Percentiles rank a stretch among this genome's conserved stretches.
These are phyloP conservation scores for Pseudognaphalium luteoalbum DNA, from an alignment of 129 eudicot species.

Conservation along the genomic window DNA sequence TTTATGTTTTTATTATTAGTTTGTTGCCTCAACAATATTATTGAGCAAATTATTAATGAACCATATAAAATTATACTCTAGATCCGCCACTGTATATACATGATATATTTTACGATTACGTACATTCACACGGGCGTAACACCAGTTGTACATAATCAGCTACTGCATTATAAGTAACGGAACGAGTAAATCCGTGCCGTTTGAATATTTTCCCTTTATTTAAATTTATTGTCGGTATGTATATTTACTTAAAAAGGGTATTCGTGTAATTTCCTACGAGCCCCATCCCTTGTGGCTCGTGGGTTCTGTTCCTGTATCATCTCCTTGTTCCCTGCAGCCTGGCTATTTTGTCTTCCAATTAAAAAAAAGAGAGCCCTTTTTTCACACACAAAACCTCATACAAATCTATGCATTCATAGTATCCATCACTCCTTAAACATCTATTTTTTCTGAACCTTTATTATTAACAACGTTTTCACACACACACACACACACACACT, in stretches of 20 bases:
- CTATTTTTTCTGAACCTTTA: neutral
- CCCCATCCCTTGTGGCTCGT: conserved; percentile 7
- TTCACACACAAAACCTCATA: neutral
- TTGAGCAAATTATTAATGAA: too few species aligned
- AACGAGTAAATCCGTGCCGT: too few species aligned
- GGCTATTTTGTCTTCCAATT: conserved; percentile 25
- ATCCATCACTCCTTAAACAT: conserved; percentile 16
- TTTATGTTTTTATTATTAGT: too few species aligned
- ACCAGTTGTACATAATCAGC: too few species aligned
- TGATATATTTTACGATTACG: too few species aligned
- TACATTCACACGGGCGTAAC: too few species aligned
- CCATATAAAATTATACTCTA: too few species aligned
- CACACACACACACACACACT: neutral
- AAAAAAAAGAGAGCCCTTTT: conserved; percentile 20
- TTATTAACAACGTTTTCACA: neutral
- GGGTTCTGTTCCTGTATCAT: conserved; percentile 5
- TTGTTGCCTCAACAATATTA: too few species aligned
- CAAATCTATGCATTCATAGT: conserved; percentile 8
- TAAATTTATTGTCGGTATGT: neutral
- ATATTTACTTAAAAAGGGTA: conserved; percentile 16
- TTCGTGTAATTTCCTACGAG: neutral
- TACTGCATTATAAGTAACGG: too few species aligned
- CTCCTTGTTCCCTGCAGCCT: conserved; percentile 17
- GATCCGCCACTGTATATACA: too few species aligned
- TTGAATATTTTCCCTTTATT: too few species aligned